Percentiles rank a stretch among this genome's conserved stretches.
These are phyloP conservation scores for Cryptococcus sp. DNA, from an alignment of 1,284 basidiomycete species.

Conservation along the genomic window DNA sequence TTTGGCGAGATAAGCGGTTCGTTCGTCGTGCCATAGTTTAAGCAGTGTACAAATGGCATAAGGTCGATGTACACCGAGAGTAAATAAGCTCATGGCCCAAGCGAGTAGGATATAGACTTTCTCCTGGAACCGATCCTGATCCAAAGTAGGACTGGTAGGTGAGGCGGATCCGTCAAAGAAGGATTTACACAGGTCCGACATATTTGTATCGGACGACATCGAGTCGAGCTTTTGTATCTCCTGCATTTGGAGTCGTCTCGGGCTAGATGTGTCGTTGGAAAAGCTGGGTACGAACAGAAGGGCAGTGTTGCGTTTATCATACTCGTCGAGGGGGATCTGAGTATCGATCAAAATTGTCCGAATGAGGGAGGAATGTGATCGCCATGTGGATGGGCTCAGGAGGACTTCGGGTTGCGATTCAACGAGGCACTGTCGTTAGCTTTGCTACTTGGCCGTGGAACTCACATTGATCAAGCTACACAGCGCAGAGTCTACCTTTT, in stretches of 20 bases:
- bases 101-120: slow-evolving; percentile 77
- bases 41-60: slow-evolving; percentile 75
- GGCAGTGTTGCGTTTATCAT: slow-evolving; percentile 67
- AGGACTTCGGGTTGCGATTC: slow-evolving; percentile 31
- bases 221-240: slow-evolving; percentile 82
- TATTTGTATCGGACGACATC: slow-evolving; percentile 65
- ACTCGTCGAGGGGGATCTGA: slow-evolving; percentile 35
- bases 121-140: slow-evolving; percentile 43
- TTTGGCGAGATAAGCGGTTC: slow-evolving; percentile 21
- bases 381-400: slow-evolving; percentile 52
- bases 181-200: slow-evolving; percentile 53
- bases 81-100: slow-evolving; percentile 78
- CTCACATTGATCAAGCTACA: slow-evolving; percentile 28
- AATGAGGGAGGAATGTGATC: slow-evolving; percentile 47
- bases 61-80: slow-evolving; percentile 78
- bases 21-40: slow-evolving; percentile 59
- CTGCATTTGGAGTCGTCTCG: slow-evolving; percentile 55
- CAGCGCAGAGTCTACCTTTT: slow-evolving; percentile 30
- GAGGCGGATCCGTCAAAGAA: slow-evolving; percentile 56
- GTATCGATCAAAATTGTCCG: slow-evolving; percentile 14
- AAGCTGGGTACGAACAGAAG: slow-evolving; percentile 68
- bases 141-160: slow-evolving; percentile 47
- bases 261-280: slow-evolving; percentile 38
- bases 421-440: slow-evolving; percentile 16
- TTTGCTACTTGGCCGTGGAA: not conserved